Conservation (phyloP, 2,329 filamentous ascomycete genomes). For the Exophiala sp. region DNA sequence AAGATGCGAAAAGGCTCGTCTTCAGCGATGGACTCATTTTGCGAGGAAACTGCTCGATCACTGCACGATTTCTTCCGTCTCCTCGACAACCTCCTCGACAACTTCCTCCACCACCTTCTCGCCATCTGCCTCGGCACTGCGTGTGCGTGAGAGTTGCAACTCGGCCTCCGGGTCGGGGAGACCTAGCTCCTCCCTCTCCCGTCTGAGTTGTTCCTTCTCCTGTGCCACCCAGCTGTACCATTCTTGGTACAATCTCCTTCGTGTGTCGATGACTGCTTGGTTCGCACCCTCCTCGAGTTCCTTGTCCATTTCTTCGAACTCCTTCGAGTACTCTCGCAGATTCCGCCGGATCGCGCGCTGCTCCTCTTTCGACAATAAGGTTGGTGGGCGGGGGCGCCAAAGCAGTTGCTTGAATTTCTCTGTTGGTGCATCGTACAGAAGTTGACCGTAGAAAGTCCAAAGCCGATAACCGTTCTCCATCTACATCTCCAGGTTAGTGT, state of each 20-base stretch:
- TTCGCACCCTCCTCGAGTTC: slow-evolving; percentile 92
- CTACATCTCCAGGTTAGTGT: slow-evolving; percentile 44
- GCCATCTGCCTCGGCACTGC: slow-evolving; percentile 44
- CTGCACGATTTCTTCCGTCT: slow-evolving; percentile 71
- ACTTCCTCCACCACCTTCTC: slow-evolving; percentile 80
- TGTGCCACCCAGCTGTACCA: slow-evolving; percentile 79
- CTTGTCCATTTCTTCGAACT: slow-evolving; percentile 91
- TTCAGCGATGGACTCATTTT: neutral
- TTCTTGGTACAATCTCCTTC: slow-evolving; percentile 75
- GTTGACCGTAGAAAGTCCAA: slow-evolving; percentile 90
- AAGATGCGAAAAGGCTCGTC: too few relatives aligned
- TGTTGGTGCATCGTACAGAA: slow-evolving; percentile 80
- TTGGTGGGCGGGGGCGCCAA: slow-evolving; percentile 86
- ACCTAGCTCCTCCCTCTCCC: slow-evolving; percentile 64
- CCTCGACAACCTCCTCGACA: slow-evolving; percentile 71
- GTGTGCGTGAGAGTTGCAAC: slow-evolving; percentile 47
- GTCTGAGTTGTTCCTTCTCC: slow-evolving; percentile 63
- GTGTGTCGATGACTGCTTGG: slow-evolving; percentile 82
- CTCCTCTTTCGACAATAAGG: slow-evolving; percentile 92
- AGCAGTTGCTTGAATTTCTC: slow-evolving; percentile 98
- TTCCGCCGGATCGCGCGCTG: slow-evolving; percentile 98
- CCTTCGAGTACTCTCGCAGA: slow-evolving; percentile 88
- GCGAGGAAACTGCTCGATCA: slow-evolving; percentile 1
- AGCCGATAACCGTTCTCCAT: slow-evolving; percentile 99
- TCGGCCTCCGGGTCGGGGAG: slow-evolving; percentile 59